Evolutionary conservation across 768 basidiomycete genomes (phyloP).

Genomic region (Naganishia vaughanmartiniae): DNA sequence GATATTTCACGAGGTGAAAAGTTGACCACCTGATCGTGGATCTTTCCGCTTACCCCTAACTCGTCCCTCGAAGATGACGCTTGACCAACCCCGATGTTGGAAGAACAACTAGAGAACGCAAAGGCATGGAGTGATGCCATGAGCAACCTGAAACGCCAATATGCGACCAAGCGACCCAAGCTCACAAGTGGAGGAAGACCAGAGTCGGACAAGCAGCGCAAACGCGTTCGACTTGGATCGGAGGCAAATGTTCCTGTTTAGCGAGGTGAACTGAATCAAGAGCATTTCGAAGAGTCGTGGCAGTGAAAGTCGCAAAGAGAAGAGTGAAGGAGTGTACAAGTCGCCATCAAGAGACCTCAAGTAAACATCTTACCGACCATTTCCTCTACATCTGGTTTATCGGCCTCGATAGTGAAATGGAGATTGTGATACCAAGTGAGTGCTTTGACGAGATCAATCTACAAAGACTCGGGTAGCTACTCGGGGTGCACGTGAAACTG

Average conservation of each 20-base stretch:
- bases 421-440: constrained; percentile 22
- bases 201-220: not conserved
- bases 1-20: not conserved
- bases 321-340: no score
- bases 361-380: not conserved
- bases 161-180: not conserved
- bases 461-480: not conserved
- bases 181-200: not conserved
- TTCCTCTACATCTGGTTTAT: not conserved
- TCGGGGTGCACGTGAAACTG: not conserved
- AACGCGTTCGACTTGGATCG: not conserved
- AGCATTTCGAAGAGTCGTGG: no score
- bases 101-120: not conserved
- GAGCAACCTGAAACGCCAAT: not conserved
- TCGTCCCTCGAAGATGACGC: not conserved
- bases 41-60: not conserved
- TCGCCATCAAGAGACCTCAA: no score
- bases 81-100: not conserved
- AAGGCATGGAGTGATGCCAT: not conserved
- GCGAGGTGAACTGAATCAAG: not conserved
- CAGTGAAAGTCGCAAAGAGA: no score
- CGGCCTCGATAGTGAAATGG: not conserved
- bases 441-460: not conserved
- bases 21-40: not conserved
- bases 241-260: not conserved